A percentile compares a stretch with the other conserved stretches of the same genome.
Evolutionary conservation across 768 basidiomycete genomes (phyloP).

Genomic region (Russula dissimulans): DNA sequence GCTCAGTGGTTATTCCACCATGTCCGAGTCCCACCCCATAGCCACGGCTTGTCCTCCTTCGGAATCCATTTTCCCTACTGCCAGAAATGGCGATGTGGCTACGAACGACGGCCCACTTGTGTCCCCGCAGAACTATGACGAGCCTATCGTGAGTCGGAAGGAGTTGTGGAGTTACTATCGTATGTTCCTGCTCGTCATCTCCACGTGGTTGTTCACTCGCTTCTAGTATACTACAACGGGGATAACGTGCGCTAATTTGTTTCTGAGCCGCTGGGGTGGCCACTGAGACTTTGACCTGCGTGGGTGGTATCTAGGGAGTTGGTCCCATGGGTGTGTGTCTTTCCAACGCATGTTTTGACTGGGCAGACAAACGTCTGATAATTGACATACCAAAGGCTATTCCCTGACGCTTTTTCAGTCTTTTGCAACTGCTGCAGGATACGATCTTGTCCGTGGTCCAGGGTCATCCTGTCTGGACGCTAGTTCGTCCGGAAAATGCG

Average conservation of each 20-base stretch:
- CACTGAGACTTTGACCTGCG: background rate
- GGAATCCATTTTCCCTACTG: background rate
- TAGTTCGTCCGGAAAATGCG: constrained; percentile 60
- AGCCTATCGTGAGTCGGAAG: constrained; percentile 59
- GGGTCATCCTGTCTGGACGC: constrained; percentile 57
- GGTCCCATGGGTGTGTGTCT: constrained; percentile 41
- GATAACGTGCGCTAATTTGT: constrained; percentile 46
- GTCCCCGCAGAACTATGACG: constrained; percentile 28
- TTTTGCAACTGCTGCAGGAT: constrained; percentile 62
- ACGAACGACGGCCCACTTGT: background rate
- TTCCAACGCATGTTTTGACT: no score
- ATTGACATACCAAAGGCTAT: constrained; percentile 30
- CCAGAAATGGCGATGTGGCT: background rate
- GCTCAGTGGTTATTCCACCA: background rate
- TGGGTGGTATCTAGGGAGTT: constrained; percentile 40
- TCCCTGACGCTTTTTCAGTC: constrained; percentile 70
- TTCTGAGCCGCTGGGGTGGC: background rate
- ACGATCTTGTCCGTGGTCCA: constrained; percentile 57
- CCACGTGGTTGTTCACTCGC: background rate
- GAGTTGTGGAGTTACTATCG: constrained; percentile 80
- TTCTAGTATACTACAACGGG: constrained; percentile 70
- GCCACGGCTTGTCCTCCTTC: background rate
- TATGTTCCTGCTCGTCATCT: constrained; percentile 27
- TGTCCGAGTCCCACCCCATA: constrained; percentile 1
- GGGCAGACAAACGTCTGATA: no score